These are phyloP conservation scores for Cordyceps fumosorosea DNA, from an alignment of 2,329 filamentous ascomycete genomes.

Conservation along the genomic window DNA sequence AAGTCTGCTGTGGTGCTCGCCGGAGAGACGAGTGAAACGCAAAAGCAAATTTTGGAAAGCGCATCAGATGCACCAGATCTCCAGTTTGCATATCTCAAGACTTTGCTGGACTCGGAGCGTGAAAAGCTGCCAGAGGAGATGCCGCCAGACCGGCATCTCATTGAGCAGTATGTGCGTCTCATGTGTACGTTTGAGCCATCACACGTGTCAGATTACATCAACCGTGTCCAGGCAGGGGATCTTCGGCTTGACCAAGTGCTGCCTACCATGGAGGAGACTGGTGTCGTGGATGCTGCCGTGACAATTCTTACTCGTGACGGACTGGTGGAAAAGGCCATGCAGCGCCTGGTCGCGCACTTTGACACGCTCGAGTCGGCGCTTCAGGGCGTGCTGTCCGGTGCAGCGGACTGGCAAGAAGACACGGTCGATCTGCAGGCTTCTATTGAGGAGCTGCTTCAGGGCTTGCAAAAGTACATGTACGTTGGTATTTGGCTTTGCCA, in stretches of 20 bases:
- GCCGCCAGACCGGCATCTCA: conserved; percentile 50
- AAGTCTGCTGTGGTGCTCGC: conserved; percentile 61
- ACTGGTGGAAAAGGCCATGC: conserved; percentile 75
- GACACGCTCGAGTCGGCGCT: conserved; percentile 73
- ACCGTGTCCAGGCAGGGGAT: conserved; percentile 67
- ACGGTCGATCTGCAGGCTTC: conserved; percentile 49
- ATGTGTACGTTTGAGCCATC: conserved; percentile 81
- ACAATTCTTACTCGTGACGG: conserved; percentile 87
- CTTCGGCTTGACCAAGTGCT: conserved; percentile 73
- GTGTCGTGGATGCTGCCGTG: conserved; percentile 87
- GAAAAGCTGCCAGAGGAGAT: conserved; percentile 23
- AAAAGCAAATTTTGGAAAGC: conserved; percentile 58
- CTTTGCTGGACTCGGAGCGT: conserved; percentile 60
- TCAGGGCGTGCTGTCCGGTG: conserved; percentile 62
- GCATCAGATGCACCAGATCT: conserved; percentile 53
- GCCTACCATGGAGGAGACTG: conserved; percentile 80
- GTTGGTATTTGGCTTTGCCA: conserved; percentile 96
- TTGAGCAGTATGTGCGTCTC: conserved; percentile 80
- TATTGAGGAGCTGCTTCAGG: conserved; percentile 65
- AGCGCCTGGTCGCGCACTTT: conserved; percentile 74
- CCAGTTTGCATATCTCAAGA: conserved; percentile 70
- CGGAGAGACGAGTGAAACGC: conserved; percentile 54
- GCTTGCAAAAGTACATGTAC: conserved; percentile 80
- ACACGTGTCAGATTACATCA: conserved; percentile 82
- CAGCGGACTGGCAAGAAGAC: conserved; percentile 48